Percentiles rank a stretch among this genome's conserved stretches.
phyloP scores from a whole-genome alignment of 768 basidiomycete species.

The Leccinum rimulosum region DNA sequence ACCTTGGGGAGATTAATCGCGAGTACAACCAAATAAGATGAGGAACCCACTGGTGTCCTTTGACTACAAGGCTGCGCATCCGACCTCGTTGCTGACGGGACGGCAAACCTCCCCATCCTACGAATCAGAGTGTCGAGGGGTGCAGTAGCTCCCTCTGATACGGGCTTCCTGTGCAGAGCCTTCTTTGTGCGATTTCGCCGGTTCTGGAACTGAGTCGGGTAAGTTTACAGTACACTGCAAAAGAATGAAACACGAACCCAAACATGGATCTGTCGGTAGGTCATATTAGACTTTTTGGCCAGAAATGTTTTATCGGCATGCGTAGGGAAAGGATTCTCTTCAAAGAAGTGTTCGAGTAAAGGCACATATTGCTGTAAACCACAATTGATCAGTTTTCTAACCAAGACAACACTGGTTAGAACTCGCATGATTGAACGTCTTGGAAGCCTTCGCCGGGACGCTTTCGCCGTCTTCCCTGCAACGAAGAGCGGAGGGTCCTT shows the following conservation, averaged over 20 bases:
- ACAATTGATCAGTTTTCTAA: not conserved
- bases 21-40: not conserved
- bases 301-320: slow-evolving; percentile 3
- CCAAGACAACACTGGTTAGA: not conserved
- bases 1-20: not conserved
- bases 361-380: not conserved
- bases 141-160: not conserved
- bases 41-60: slow-evolving; percentile 5
- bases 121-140: not conserved
- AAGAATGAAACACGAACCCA: not conserved
- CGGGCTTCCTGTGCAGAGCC: not conserved
- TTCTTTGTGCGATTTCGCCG: slow-evolving; percentile 3
- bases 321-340: not conserved
- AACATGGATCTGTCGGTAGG: slow-evolving; percentile 5
- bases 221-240: no score
- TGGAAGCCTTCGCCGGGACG: not conserved
- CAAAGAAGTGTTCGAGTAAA: slow-evolving; percentile 3
- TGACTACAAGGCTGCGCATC: not conserved
- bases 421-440: not conserved
- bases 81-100: slow-evolving; percentile 18
- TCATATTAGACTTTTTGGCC: slow-evolving; percentile 3
- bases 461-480: not conserved
- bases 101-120: slow-evolving; percentile 29
- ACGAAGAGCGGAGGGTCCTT: not conserved
- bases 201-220: slow-evolving; percentile 2